Percentiles rank a stretch among this genome's conserved stretches.
Conservation (phyloP, 257 asterid genomes). For the Plantago major region DNA sequence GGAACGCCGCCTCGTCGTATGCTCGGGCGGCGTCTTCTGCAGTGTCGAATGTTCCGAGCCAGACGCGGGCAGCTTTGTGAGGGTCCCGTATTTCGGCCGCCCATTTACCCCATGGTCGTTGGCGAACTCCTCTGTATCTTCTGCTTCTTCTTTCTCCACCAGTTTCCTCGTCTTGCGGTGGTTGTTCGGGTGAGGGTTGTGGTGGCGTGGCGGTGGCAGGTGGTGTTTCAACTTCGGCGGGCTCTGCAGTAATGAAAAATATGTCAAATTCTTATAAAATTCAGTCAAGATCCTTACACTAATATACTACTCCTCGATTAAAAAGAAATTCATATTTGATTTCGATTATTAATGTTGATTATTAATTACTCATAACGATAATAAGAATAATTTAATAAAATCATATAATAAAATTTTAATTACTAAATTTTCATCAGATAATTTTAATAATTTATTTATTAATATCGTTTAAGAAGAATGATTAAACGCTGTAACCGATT, state of each 20-base stretch:
- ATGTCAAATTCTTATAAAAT: background rate
- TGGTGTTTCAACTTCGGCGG: constrained; percentile 26
- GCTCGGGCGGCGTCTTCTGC: constrained; percentile 95
- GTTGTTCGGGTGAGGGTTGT: constrained; percentile 1
- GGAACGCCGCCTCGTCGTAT: constrained; percentile 84
- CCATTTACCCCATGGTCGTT: constrained; percentile 97
- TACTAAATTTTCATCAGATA: too few species aligned
- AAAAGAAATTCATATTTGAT: too few species aligned
- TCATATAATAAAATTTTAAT: too few species aligned
- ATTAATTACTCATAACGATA: too few species aligned
- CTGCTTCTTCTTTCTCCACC: constrained; percentile 64
- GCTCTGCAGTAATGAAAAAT: constrained; percentile 25
- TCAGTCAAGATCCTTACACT: background rate
- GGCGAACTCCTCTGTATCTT: constrained; percentile 84
- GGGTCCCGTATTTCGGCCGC: constrained; percentile 96
- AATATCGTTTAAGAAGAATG: too few species aligned
- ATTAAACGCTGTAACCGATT: too few species aligned
- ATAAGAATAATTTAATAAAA: too few species aligned
- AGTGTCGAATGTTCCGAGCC: constrained; percentile 93
- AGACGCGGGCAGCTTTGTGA: constrained; percentile 77
- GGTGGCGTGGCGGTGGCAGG: constrained; percentile 5
- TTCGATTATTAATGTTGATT: too few species aligned
- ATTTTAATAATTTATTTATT: too few species aligned
- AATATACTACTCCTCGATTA: too few species aligned
- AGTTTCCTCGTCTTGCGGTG: constrained; percentile 35